Conservation (phyloP, 257 asterid genomes). For the Knoxia roxburghii region DNA sequence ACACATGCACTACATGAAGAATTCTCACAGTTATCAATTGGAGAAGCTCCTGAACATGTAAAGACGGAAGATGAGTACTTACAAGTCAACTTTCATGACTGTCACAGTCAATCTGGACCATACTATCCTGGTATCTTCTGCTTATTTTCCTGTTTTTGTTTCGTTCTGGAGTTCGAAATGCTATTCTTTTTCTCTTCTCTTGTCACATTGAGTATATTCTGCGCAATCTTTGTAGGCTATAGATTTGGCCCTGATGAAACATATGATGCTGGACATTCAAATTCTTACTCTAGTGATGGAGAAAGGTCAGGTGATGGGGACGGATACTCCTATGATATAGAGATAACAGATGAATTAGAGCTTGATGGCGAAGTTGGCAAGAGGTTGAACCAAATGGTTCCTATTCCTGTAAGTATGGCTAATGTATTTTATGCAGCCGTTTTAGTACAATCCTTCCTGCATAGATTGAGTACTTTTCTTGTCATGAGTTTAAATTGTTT, state of each 20-base stretch:
- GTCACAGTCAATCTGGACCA: conserved; percentile 49
- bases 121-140: conserved; percentile 42
- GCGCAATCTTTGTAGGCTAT: conserved; percentile 35
- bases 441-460: not conserved
- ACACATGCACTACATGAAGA: conserved; percentile 64
- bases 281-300: conserved; percentile 69
- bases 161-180: not conserved
- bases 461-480: not conserved
- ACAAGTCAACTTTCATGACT: conserved; percentile 38
- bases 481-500: not conserved
- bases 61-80: conserved; percentile 37
- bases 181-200: not conserved
- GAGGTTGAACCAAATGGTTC: conserved; percentile 71
- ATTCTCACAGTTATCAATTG: conserved; percentile 46
- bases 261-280: conserved; percentile 45
- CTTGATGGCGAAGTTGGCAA: conserved; percentile 89
- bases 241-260: conserved; percentile 37
- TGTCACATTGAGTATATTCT: conserved; percentile 14
- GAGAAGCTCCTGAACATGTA: conserved; percentile 49
- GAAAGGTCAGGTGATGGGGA: conserved; percentile 64
- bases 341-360: conserved; percentile 71
- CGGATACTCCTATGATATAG: conserved; percentile 50
- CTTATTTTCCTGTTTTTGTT: conserved; percentile 14
- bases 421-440: conserved; percentile 5
- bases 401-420: conserved; percentile 65